phyloP scores from a whole-genome alignment of 805 yeast species.

The Metschnikowia colocasiae region DNA sequence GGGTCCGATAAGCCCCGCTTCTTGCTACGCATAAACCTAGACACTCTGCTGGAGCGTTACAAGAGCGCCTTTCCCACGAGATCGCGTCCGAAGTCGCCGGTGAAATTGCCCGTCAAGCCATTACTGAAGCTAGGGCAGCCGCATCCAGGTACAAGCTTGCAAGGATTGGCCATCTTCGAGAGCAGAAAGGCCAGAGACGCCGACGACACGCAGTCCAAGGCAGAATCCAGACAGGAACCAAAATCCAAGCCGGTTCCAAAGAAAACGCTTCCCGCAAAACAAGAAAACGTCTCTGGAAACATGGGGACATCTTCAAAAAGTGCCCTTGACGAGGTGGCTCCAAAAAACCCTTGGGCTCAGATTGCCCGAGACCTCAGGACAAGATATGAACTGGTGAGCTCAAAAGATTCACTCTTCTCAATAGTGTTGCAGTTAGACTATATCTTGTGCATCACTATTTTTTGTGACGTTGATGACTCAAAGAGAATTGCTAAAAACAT shows the following conservation, averaged over 20 bases:
- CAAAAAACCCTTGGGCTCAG: conserved; percentile 4
- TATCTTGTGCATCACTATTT: conserved; percentile 10
- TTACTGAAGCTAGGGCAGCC: neutral
- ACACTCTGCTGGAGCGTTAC: conserved; percentile 17
- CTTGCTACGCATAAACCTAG: conserved; percentile 24
- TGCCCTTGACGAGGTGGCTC: neutral
- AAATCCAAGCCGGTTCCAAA: neutral
- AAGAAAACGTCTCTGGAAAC: neutral
- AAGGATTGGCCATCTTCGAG: conserved; percentile 16
- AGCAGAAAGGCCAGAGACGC: conserved; percentile 4
- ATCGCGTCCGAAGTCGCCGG: neutral
- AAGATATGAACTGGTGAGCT: conserved; percentile 8
- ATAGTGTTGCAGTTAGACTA: conserved; percentile 21
- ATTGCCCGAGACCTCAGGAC: conserved; percentile 8
- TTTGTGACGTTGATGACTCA: conserved; percentile 9
- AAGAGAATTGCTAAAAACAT: conserved; percentile 1
- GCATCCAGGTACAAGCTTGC: conserved; percentile 14
- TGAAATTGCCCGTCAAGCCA: neutral
- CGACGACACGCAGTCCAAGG: neutral
- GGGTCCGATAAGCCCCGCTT: conserved; percentile 26
- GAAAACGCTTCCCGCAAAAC: neutral
- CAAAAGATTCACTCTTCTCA: conserved; percentile 18
- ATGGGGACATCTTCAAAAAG: neutral
- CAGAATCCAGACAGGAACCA: neutral
- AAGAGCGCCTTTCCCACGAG: conserved; percentile 9